A percentile compares a stretch with the other conserved stretches of the same genome.
These are phyloP conservation scores for Balamuthia mandrillaris DNA, from an alignment of 208 protist genomes.

Conservation along the genomic window DNA sequence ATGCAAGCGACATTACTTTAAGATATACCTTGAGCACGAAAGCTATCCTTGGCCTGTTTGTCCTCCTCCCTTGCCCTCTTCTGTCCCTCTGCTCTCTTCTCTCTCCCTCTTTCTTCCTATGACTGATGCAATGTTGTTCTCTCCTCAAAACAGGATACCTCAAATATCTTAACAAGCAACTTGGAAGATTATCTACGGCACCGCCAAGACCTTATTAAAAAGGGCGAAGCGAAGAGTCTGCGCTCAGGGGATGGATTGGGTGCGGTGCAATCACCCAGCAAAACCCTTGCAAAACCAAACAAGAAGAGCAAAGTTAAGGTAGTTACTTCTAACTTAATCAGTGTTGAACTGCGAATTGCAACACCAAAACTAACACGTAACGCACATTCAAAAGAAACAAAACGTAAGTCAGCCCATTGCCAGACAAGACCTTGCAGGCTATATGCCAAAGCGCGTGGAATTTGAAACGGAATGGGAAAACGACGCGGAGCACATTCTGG, in stretches of 20 bases:
- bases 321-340: too few species aligned
- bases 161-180: background rate
- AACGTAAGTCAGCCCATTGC: background rate
- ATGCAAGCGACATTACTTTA: slow-evolving; percentile 65
- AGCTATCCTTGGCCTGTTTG: background rate
- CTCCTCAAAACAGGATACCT: background rate
- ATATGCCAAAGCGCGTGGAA: background rate
- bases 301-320: slow-evolving; percentile 34
- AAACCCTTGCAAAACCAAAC: slow-evolving; percentile 14
- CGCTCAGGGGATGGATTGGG: background rate
- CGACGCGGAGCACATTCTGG: background rate
- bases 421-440: background rate
- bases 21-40: slow-evolving; percentile 41
- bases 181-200: slow-evolving; percentile 2
- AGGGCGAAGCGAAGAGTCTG: too few species aligned
- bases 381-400: background rate
- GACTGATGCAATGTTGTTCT: background rate
- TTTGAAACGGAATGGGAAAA: slow-evolving; percentile 27
- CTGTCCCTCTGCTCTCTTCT: too few species aligned
- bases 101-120: background rate
- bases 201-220: background rate
- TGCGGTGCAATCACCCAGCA: background rate
- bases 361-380: background rate
- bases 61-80: background rate
- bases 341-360: too few species aligned